Evolutionary conservation across 345 rosid species (phyloP).

Genomic region (Laguncularia racemosa): DNA sequence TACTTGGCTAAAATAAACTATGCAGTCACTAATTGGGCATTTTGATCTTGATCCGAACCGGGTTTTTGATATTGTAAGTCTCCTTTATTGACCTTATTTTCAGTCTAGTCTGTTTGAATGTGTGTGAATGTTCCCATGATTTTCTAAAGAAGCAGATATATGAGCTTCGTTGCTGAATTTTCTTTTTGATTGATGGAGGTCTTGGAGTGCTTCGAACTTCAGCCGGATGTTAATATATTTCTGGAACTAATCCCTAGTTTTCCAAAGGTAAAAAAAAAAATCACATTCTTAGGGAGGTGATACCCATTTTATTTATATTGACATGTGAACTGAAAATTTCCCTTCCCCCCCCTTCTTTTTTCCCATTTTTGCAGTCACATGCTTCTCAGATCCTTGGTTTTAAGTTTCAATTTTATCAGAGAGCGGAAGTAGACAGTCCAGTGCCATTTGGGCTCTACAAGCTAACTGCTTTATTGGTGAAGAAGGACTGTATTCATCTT

Average conservation of each 20-base stretch:
- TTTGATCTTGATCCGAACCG: slow-evolving; percentile 99
- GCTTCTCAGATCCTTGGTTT: slow-evolving; percentile 99
- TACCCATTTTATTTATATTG: too few relatives aligned
- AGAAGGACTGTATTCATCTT: slow-evolving; percentile 84
- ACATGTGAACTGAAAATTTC: too few relatives aligned
- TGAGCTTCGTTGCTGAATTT: slow-evolving; percentile 10
- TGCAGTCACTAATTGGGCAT: slow-evolving; percentile 98
- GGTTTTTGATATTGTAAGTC: slow-evolving; percentile 97
- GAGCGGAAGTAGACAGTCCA: slow-evolving; percentile 69
- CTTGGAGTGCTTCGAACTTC: slow-evolving; percentile 93
- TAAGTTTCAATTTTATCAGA: slow-evolving; percentile 94
- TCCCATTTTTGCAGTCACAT: slow-evolving; percentile 67
- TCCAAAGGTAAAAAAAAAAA: slow-evolving; percentile 55
- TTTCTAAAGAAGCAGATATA: slow-evolving; percentile 9
- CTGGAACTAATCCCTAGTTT: slow-evolving; percentile 88
- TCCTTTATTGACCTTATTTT: slow-evolving; percentile 1
- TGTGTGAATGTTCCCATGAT: slow-evolving; percentile 4
- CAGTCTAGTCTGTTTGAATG: not conserved
- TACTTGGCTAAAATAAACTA: slow-evolving; percentile 7
- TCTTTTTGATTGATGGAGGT: slow-evolving; percentile 42
- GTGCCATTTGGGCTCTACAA: slow-evolving; percentile 85
- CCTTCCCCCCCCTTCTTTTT: too few relatives aligned
- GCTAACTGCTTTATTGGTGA: slow-evolving; percentile 92
- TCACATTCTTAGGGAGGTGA: too few relatives aligned
- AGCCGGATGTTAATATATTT: slow-evolving; percentile 60